Conservation (phyloP, 2,329 filamentous ascomycete species). For the Fusarium xylarioides region DNA sequence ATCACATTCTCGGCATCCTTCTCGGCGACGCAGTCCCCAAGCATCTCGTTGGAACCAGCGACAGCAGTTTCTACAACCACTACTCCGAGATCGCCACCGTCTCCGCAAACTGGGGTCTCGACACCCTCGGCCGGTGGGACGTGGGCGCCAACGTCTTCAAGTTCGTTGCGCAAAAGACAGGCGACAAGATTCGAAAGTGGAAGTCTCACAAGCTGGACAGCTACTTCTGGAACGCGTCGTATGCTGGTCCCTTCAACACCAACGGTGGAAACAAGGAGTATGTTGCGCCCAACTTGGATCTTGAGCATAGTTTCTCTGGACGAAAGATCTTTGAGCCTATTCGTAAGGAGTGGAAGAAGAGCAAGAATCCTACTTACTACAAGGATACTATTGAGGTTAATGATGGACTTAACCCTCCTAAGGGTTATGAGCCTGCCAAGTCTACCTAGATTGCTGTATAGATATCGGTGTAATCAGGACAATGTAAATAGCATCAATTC, state of each 20-base stretch:
- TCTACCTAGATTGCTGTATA: conserved; percentile 9
- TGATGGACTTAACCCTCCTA: conserved; percentile 55
- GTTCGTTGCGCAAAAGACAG: conserved; percentile 67
- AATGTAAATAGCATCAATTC: not conserved
- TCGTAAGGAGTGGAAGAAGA: conserved; percentile 51
- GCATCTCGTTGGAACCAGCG: conserved; percentile 71
- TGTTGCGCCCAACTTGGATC: conserved; percentile 53
- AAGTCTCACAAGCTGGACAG: conserved; percentile 47
- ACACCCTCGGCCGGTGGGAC: conserved; percentile 76
- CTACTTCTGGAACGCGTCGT: conserved; percentile 63
- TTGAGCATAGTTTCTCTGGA: conserved; percentile 45
- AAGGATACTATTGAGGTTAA: conserved; percentile 49
- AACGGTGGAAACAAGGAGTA: conserved; percentile 48
- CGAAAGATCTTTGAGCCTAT: conserved; percentile 51
- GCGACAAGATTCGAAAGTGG: conserved; percentile 59
- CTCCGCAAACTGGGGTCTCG: conserved; percentile 74
- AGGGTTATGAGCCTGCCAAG: conserved; percentile 47
- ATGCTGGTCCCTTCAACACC: conserved; percentile 59
- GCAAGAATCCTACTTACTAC: conserved; percentile 54
- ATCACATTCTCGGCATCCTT: conserved; percentile 75
- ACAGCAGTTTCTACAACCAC: conserved; percentile 77
- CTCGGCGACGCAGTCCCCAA: conserved; percentile 77
- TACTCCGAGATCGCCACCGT: conserved; percentile 75
- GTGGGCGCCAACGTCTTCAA: conserved; percentile 76
- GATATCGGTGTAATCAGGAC: not conserved